Conservation (phyloP, 495 filamentous ascomycete species). For the Aspergillus affinis region DNA sequence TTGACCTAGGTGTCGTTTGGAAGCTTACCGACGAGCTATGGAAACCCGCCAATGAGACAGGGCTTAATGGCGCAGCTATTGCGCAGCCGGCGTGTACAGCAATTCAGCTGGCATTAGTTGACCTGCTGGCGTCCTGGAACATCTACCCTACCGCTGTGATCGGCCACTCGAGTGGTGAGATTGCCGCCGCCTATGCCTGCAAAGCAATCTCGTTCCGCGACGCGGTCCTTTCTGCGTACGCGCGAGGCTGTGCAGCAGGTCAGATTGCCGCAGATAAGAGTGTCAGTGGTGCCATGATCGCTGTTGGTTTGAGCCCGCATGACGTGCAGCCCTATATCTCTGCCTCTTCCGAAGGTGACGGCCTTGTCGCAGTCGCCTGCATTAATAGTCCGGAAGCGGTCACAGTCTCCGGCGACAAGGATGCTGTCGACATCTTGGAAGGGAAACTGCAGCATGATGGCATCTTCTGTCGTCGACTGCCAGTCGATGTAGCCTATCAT, state of each 20-base stretch:
- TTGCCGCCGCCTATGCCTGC: conserved; percentile 28
- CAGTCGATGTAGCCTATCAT: conserved; percentile 30
- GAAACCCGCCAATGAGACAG: conserved; percentile 16
- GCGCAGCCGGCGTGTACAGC: conserved; percentile 21
- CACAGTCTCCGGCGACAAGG: conserved; percentile 45
- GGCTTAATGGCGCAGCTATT: not conserved
- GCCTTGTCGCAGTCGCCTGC: conserved; percentile 37
- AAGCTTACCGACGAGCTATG: conserved; percentile 6
- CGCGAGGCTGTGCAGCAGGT: conserved; percentile 21
- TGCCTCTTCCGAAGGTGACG: conserved; percentile 19
- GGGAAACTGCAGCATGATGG: conserved; percentile 1
- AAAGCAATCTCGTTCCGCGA: conserved; percentile 19
- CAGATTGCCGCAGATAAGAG: conserved; percentile 10
- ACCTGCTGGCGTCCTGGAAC: conserved; percentile 16
- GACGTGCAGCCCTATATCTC: too few relatives aligned
- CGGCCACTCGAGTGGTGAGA: conserved; percentile 23
- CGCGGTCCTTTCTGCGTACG: conserved; percentile 26
- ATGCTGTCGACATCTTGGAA: conserved; percentile 5
- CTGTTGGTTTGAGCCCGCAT: conserved; percentile 26
- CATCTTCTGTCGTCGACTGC: conserved; percentile 20
- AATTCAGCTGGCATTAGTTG: conserved; percentile 27
- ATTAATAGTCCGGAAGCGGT: conserved; percentile 53
- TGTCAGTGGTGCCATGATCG: conserved; percentile 38
- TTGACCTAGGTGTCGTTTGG: conserved; percentile 10
- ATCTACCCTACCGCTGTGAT: conserved; percentile 12